Base-by-base conservation (phyloP, 371 early-diverging fungal genomes). In the Nematocida sp. region DNA sequence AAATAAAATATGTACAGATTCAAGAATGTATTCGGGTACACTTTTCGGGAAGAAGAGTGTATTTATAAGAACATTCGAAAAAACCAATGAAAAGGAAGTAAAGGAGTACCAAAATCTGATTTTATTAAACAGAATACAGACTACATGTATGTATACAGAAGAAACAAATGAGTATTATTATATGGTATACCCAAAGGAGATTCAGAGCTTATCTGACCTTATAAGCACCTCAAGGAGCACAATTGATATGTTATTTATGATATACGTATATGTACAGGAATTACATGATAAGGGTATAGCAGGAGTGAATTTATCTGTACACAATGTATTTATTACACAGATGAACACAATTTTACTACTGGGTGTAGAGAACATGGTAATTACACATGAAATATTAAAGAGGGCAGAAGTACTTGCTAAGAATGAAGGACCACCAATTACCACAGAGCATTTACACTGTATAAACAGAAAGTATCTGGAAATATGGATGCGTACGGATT, bases 31-130 rank as follows among this genome's bases (percentile, higher is more conserved):
- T 2, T 4, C 1, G 5, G 67, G 76, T 23, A 33, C 15, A 6
- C 76, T 75, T 5, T 75, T 75, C 39, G 44, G 44, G 15, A 64
- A 7, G 18, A 75, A 67, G 70, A 13, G 7, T 13, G 76, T 66
- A 20, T 47, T 47, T 55, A 70, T 66, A 15, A 20, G 73, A 23
- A 47, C 9, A 67, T 27, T 60, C 5, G 23, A 23, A 20, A 60
- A 60, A 33, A 60, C 11, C 25, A 20, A 2, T 9, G 23, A 60
- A 4, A 11, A 20, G 39, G 60, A 33, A 11, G 23, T 9, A 60
- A 11, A 20, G 11, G 60, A 20, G 23, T 23, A 60, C 39, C 25
- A 23, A 23, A 60, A 33, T 20, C 11, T 60, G 9, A 11, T 11
- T 18, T 11, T 33, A 18, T 25, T 60, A 23, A 60, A 60, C 23